phyloP scores from a whole-genome alignment of 1,284 basidiomycete genomes.

The Cryptococcus sp. region DNA sequence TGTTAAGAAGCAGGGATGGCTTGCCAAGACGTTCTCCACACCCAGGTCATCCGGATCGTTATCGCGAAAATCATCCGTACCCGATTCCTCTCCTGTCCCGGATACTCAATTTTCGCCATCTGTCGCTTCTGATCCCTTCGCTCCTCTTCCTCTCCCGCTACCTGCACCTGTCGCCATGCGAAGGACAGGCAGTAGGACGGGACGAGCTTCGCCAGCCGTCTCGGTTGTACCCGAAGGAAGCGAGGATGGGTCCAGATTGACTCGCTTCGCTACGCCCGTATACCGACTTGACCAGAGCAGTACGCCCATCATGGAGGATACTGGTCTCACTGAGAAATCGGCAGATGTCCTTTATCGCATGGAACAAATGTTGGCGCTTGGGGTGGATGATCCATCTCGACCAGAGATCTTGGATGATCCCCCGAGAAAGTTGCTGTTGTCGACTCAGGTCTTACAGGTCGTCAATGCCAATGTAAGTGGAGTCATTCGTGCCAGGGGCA shows the following conservation, averaged over 20 bases:
- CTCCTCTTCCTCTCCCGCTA: constrained; percentile 5
- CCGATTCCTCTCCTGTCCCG: not conserved
- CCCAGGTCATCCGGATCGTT: constrained; percentile 22
- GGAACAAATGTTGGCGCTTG: constrained; percentile 57
- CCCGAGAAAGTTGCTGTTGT: constrained; percentile 74
- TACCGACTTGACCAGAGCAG: not conserved
- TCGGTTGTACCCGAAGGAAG: constrained; percentile 26
- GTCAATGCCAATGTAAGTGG: constrained; percentile 67
- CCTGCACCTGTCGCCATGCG: not conserved
- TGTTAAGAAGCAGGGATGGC: constrained; percentile 25
- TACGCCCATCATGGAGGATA: constrained; percentile 3
- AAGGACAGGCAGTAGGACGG: no score
- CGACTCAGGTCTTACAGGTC: constrained; percentile 85
- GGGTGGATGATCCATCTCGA: constrained; percentile 56
- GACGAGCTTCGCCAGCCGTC: constrained; percentile 24
- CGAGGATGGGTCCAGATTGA: constrained; percentile 26
- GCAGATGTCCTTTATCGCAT: constrained; percentile 36
- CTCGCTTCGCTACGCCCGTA: constrained; percentile 13
- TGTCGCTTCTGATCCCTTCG: constrained; percentile 28
- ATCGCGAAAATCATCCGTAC: constrained; percentile 16
- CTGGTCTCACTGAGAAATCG: constrained; percentile 18
- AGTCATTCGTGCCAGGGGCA: no score
- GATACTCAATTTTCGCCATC: constrained; percentile 2
- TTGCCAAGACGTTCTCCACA: constrained; percentile 33
- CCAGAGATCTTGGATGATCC: constrained; percentile 72